phyloP scores from a whole-genome alignment of 441 rosid genomes.

The Sinapis alba region DNA sequence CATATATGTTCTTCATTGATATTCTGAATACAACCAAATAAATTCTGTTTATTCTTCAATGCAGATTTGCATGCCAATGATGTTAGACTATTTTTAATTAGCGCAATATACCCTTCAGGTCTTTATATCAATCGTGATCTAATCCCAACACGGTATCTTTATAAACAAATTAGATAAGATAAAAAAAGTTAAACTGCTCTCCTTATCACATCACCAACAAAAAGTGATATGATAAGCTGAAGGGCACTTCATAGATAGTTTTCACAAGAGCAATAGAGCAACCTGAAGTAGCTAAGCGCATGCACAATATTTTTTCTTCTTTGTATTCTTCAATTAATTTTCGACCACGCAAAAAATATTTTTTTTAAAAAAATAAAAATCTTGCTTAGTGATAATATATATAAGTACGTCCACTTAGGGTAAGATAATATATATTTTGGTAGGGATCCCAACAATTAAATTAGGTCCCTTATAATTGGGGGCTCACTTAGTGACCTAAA shows the following conservation, averaged over 20 bases:
- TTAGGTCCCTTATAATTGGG: constrained; percentile 38
- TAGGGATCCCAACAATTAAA: constrained; percentile 27
- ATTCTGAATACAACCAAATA: not conserved
- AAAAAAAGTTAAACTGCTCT: constrained; percentile 26
- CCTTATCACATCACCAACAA: constrained; percentile 37
- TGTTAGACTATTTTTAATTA: not conserved
- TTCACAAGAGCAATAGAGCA: constrained; percentile 28
- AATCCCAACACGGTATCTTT: constrained; percentile 26
- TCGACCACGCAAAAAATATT: constrained; percentile 19
- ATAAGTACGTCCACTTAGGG: constrained; percentile 35
- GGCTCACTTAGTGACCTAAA: constrained; percentile 38
- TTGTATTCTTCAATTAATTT: constrained; percentile 19
- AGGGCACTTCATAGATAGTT: constrained; percentile 25
- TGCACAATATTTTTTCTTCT: not conserved
- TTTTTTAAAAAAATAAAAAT: constrained; percentile 2
- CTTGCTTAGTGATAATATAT: constrained; percentile 30
- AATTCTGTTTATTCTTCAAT: not conserved
- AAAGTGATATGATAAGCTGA: constrained; percentile 35
- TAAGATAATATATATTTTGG: constrained; percentile 30
- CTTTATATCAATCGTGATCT: constrained; percentile 32
- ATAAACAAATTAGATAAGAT: constrained; percentile 32
- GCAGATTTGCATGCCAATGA: not conserved
- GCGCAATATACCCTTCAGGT: constrained; percentile 4
- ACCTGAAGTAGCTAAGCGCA: constrained; percentile 15
- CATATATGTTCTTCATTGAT: not conserved